Base-by-base conservation (phyloP, 441 rosid genomes). In the Omphalea diandra region DNA sequence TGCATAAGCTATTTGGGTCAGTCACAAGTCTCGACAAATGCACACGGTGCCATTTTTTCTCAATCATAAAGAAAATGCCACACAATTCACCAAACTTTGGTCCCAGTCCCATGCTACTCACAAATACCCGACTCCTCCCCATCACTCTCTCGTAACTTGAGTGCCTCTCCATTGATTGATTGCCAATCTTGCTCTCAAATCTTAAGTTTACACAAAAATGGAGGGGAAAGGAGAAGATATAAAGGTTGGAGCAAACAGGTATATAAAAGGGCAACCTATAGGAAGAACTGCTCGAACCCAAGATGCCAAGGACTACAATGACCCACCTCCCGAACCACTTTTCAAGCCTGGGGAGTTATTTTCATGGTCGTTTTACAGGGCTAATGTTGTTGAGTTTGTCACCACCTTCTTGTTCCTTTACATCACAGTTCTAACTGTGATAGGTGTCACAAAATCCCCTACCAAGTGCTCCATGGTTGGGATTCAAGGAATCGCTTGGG, bases 401-500 rank as follows among this genome's bases (percentile, higher is more conserved):
- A 91, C 94, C 0, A 89, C 94, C 0, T 87, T 89, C 73, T 76
- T 89, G 4, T 89, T 89, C 70, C 71, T 89, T 0, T 87, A 87
- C 79, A 81, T 89, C 52, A 74, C 83, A 2, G 72, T 89, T 0
- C 59, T 89, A 82, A 89, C 91, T 0, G 94, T 89, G 40, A 89
- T 89, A 90, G 94, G 94, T 6, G 90, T 85, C 29, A 70, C 74
- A 50, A 84, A 80, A 72, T 54, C 79, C 0, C 4, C 26, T 0
- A 69, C 76, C 65, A 87, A 84, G 90, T 87, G 91, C 57, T 40
- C 77, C 3, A 76, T 90, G 1, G 92, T 89, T 4, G 94, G 94
- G n/a, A 87, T 87, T 44, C 94, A 87, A 70, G 94, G 94, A 31
- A 88, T 88, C 26, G 91, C 94, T 24, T 88, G 94, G 94, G 88